Evolutionary conservation across 768 basidiomycete species (phyloP).

Genomic region (Lentinula detonsa): DNA sequence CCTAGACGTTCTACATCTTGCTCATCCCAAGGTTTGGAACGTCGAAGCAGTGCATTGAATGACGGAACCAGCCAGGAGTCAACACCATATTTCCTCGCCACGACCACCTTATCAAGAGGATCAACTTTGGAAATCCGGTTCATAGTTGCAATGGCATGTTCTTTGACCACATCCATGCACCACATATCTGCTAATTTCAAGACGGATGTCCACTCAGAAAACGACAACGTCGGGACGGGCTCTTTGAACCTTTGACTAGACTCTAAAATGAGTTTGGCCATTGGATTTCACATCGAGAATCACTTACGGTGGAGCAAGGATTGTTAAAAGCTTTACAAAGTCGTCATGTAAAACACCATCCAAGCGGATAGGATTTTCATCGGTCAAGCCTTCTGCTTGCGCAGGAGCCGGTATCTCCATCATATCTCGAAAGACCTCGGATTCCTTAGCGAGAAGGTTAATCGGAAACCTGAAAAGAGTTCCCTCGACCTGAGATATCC

Average conservation of each 20-base stretch:
- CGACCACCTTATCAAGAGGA: not conserved
- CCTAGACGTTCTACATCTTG: not conserved
- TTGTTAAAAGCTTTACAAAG: constrained; percentile 7
- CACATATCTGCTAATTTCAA: constrained; percentile 1
- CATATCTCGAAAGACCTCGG: not conserved
- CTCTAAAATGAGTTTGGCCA: not conserved
- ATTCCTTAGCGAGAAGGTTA: not conserved
- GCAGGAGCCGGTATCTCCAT: not conserved
- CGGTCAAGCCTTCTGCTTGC: not conserved
- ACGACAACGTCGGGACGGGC: not conserved
- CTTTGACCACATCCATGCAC: not conserved
- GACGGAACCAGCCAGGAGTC: not conserved
- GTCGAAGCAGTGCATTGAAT: not conserved
- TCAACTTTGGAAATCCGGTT: not conserved
- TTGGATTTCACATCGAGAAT: not conserved
- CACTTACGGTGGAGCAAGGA: constrained; percentile 3
- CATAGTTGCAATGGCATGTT: not conserved
- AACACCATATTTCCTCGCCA: not conserved
- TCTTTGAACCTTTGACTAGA: not conserved
- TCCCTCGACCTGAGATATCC: not conserved
- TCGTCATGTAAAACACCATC: constrained; percentile 16
- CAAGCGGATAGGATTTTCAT: constrained; percentile 11
- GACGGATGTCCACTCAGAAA: not conserved
- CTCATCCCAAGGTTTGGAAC: not conserved
- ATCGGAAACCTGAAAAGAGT: not conserved